phyloP scores from a whole-genome alignment of 2,329 filamentous ascomycete species.

The Hymenoscyphus albidus region DNA sequence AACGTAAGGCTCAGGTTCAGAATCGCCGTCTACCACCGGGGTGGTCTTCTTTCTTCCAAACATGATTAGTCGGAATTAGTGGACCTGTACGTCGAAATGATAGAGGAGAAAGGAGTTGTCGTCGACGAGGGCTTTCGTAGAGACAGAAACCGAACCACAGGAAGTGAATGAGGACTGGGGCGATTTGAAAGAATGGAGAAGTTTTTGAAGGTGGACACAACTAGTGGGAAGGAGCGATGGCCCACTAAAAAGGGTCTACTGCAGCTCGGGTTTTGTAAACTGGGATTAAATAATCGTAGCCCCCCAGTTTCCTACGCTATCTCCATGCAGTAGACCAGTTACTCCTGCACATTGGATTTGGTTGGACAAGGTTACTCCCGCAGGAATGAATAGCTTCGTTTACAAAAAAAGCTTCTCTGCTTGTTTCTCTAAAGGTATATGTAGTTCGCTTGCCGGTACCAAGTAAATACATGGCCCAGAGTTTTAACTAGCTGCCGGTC shows the following conservation, averaged over 20 bases:
- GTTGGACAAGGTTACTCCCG: not conserved
- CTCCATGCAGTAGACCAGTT: not conserved
- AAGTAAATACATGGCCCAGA: no score
- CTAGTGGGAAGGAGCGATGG: not conserved
- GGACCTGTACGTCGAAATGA: not conserved
- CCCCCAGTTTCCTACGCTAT: not conserved
- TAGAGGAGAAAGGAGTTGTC: not conserved
- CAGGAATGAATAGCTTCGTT: not conserved
- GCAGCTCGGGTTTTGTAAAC: not conserved
- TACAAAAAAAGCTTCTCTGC: not conserved
- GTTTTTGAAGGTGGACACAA: not conserved
- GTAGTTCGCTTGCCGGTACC: not conserved
- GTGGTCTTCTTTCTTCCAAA: conserved; percentile 17
- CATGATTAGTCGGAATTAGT: conserved; percentile 9
- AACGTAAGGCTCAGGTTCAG: conserved; percentile 4
- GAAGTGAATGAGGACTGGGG: not conserved
- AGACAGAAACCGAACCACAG: not conserved
- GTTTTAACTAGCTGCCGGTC: no score
- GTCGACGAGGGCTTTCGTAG: not conserved
- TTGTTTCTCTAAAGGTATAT: not conserved
- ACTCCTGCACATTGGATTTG: not conserved
- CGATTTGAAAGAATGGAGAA: not conserved
- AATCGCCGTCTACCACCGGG: conserved; percentile 3
- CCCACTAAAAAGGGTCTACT: not conserved
- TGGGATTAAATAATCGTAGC: not conserved